Percentiles rank a stretch among this genome's conserved stretches.
Evolutionary conservation across 2,329 filamentous ascomycete genomes (phyloP).

Genomic region (Diplodia mutila): DNA sequence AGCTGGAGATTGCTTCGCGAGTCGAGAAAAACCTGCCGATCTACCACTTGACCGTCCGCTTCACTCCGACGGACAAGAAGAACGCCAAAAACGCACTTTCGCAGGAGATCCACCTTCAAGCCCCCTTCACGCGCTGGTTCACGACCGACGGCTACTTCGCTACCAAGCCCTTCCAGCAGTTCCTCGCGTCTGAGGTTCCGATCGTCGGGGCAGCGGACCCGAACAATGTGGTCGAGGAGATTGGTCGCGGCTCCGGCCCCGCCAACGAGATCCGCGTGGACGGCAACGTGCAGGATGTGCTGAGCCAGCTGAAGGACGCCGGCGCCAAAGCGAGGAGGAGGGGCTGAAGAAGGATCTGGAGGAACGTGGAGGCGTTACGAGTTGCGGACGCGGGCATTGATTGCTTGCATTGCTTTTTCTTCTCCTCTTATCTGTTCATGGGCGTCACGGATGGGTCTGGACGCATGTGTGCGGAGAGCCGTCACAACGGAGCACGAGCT

Average conservation of each 20-base stretch:
- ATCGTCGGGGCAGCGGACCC: slow-evolving; percentile 69
- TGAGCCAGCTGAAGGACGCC: slow-evolving; percentile 41
- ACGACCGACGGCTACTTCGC: slow-evolving; percentile 73
- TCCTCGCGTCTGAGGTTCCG: slow-evolving; percentile 70
- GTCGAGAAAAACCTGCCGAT: slow-evolving; percentile 79
- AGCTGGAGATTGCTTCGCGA: slow-evolving; percentile 74
- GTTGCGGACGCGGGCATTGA: neutral
- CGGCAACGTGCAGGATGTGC: slow-evolving; percentile 40
- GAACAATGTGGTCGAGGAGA: slow-evolving; percentile 52
- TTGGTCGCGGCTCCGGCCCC: slow-evolving; percentile 38
- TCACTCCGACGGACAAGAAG: slow-evolving; percentile 41
- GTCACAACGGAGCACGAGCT: neutral
- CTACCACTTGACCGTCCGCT: slow-evolving; percentile 74
- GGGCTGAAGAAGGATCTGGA: slow-evolving; percentile 30
- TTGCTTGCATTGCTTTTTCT: slow-evolving; percentile 6
- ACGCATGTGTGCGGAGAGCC: neutral
- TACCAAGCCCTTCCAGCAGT: slow-evolving; percentile 74
- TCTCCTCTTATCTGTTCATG: neutral
- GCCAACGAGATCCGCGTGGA: slow-evolving; percentile 35
- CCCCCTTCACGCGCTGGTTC: slow-evolving; percentile 76
- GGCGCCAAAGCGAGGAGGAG: slow-evolving; percentile 39
- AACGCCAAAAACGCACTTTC: slow-evolving; percentile 37
- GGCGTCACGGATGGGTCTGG: neutral
- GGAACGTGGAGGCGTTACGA: slow-evolving; percentile 3
- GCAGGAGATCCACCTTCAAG: slow-evolving; percentile 59